These are phyloP conservation scores for Saksenaea vasiformis DNA, from an alignment of 371 early-diverging fungal species.

Conservation along the genomic window DNA sequence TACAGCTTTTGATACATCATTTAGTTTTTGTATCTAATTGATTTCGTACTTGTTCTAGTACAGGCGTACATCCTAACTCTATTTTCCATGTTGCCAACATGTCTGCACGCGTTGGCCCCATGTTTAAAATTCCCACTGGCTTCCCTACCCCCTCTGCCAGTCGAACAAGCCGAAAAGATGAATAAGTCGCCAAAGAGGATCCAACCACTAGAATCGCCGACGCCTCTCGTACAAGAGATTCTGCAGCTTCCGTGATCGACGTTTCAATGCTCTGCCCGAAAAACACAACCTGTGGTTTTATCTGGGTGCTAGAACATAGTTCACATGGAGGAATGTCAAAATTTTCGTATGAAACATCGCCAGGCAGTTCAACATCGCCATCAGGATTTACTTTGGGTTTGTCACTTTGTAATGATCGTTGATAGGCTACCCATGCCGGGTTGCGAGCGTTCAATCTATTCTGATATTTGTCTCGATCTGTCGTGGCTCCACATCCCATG, in stretches of 20 bases:
- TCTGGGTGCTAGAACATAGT: conserved; percentile 59
- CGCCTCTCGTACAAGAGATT: conserved; percentile 55
- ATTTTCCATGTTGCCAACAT: conserved; percentile 58
- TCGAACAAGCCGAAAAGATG: conserved; percentile 76
- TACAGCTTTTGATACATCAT: background rate
- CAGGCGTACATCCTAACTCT: conserved; percentile 49
- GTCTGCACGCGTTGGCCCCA: conserved; percentile 80
- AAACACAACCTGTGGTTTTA: conserved; percentile 81
- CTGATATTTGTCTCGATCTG: conserved; percentile 69
- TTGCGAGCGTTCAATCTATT: conserved; percentile 65
- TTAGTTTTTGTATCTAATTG: background rate
- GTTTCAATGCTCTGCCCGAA: conserved; percentile 86
- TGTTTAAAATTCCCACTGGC: conserved; percentile 71
- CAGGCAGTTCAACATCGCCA: conserved; percentile 82
- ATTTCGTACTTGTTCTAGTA: conserved; percentile 22
- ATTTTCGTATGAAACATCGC: conserved; percentile 52
- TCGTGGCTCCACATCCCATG: conserved; percentile 59
- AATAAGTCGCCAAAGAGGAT: conserved; percentile 80
- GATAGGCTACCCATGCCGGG: conserved; percentile 63
- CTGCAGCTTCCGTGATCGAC: conserved; percentile 50
- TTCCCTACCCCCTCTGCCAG: conserved; percentile 60
- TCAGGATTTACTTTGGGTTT: conserved; percentile 79
- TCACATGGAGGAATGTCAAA: conserved; percentile 78
- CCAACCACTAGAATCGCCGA: conserved; percentile 77
- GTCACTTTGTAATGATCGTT: conserved; percentile 26